Evolutionary conservation across 2,329 filamentous ascomycete genomes (phyloP).

Genomic region (Aspergillus tubingensis): DNA sequence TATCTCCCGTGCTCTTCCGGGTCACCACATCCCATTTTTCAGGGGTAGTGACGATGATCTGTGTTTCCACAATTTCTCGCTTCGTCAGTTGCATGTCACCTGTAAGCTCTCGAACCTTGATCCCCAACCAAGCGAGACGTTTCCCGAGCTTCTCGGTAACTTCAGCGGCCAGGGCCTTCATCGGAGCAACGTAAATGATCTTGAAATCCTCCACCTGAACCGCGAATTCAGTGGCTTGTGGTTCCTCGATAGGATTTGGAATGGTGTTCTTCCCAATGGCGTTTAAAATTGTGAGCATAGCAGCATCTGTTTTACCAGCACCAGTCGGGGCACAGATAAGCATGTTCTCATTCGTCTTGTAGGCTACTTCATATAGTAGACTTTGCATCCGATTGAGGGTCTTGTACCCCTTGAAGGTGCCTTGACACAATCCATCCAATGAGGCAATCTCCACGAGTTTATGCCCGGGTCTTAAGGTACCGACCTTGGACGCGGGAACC

Average conservation of each 20-base stretch:
- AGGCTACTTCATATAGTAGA: conserved; percentile 90
- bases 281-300: conserved; percentile 93
- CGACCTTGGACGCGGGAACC: conserved; percentile 80
- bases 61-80: conserved; percentile 89
- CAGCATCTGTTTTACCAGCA: conserved; percentile 97
- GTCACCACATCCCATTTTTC: conserved; percentile 99
- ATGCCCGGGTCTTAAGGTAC: conserved; percentile 69
- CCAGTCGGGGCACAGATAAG: conserved; percentile 96
- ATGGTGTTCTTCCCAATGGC: conserved; percentile 81
- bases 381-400: conserved; percentile 97
- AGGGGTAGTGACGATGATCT: conserved; percentile 97
- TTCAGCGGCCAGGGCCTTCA: conserved; percentile 97
- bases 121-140: conserved; percentile 87
- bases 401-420: conserved; percentile 95
- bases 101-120: conserved; percentile 89
- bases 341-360: conserved; percentile 97
- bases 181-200: conserved; percentile 96
- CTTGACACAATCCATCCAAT: conserved; percentile 83
- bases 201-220: conserved; percentile 91
- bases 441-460: conserved; percentile 77
- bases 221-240: conserved; percentile 72
- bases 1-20: conserved; percentile 93
- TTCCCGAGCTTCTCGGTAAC: conserved; percentile 93
- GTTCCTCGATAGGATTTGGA: conserved; percentile 76
- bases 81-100: conserved; percentile 99